A percentile compares a stretch with the other conserved stretches of the same genome.
Evolutionary conservation across 352 stramenopile species (phyloP).

Genomic region (Thraustochytrium striatum): DNA sequence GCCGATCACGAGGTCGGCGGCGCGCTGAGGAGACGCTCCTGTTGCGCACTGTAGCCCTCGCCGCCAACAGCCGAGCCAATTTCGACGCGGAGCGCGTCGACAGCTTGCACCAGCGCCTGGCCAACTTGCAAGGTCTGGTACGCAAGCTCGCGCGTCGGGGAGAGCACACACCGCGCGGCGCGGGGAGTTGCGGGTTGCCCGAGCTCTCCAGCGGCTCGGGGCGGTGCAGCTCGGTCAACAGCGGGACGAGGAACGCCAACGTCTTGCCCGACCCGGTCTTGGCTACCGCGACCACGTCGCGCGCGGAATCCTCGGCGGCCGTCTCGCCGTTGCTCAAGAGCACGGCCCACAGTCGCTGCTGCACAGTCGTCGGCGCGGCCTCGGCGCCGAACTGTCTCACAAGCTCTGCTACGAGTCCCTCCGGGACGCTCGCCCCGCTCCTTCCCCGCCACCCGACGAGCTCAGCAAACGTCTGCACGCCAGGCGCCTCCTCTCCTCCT

Average conservation of each 20-base stretch:
- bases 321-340: no score
- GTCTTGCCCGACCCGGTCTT: conserved; percentile 45
- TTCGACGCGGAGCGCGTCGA: conserved; percentile 68
- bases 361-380: not conserved
- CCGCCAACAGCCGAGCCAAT: conserved; percentile 74
- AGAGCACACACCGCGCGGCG: not conserved
- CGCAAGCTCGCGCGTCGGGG: conserved; percentile 44
- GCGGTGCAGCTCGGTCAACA: conserved; percentile 1
- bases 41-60: conserved; percentile 70
- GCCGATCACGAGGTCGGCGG: conserved; percentile 91
- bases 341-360: not conserved
- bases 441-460: not conserved
- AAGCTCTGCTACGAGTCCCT: conserved; percentile 2
- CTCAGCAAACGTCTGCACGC: not conserved
- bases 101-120: conserved; percentile 47
- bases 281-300: conserved; percentile 31
- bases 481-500: not conserved
- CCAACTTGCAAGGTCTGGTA: not conserved
- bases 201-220: not conserved
- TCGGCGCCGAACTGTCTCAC: not conserved
- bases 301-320: not conserved
- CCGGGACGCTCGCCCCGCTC: not conserved
- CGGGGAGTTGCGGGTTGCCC: not conserved
- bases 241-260: conserved; percentile 37
- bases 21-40: conserved; percentile 70